These are phyloP conservation scores for Phaeophleospora eucalypticola DNA, from an alignment of 2,329 filamentous ascomycete species.

Conservation along the genomic window DNA sequence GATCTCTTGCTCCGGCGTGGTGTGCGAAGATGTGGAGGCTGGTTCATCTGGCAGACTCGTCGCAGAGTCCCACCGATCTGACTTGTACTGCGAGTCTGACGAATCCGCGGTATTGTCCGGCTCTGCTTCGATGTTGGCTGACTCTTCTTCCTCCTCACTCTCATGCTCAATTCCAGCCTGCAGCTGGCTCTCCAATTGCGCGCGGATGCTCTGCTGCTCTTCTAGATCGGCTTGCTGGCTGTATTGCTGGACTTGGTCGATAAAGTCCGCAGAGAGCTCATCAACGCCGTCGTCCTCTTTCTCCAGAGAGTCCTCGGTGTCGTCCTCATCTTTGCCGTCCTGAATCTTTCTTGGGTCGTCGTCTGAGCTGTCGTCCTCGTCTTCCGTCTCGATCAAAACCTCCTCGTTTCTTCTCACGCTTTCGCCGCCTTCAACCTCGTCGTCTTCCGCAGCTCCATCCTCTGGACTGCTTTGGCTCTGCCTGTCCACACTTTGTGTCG, in stretches of 20 bases:
- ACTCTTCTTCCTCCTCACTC: not conserved
- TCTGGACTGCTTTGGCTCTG: not conserved
- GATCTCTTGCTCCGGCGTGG: too few species aligned
- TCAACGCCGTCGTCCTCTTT: not conserved
- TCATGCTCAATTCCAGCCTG: not conserved
- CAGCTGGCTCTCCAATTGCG: constrained; percentile 1
- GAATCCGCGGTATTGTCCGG: not conserved
- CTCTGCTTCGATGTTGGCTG: not conserved
- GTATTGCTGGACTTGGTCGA: not conserved
- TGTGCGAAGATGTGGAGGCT: not conserved
- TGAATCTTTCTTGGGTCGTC: not conserved
- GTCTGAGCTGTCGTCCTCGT: not conserved
- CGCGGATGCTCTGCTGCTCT: not conserved
- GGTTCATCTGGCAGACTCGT: too few species aligned
- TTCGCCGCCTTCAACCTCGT: not conserved
- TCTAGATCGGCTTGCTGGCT: not conserved
- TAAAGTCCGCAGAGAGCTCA: not conserved
- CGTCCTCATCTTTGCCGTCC: not conserved
- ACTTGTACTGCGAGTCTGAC: not conserved
- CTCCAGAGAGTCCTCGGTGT: not conserved
- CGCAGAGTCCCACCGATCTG: too few species aligned
- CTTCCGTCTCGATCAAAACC: too few species aligned
- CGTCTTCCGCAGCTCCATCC: not conserved
- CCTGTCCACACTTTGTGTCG: too few species aligned
- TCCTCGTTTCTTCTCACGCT: too few species aligned